Evolutionary conservation across 768 basidiomycete species (phyloP), one percentile per base, ranked within the genome.

Genomic region (Trametes cubensis): DNA sequence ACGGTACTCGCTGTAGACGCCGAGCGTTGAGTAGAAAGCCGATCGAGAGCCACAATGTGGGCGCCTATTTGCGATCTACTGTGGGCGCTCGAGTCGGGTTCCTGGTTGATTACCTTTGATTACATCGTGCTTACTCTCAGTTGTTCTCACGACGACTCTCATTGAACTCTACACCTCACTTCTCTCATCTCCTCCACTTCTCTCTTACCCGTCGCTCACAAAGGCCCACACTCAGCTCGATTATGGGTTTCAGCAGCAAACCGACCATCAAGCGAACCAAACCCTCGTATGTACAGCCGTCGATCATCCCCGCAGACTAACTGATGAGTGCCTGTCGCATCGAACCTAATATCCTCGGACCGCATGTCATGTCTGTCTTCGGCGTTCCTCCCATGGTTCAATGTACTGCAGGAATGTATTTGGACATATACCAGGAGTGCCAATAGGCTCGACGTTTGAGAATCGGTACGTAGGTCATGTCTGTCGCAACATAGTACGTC

Each of bases 371-470:
- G 47, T 48, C 20, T 40, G 49, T 15, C 25, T 14, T 50, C 39
- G 15, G 14, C 20, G 6, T 53, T 30, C n/a, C 8, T 25, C 4
- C 42, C n/a, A 17, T 18, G 30, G 3, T 45, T 25, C n/a, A 0
- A 3, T 21, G 4, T 20, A 4, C 11, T 6, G 25, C 28, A 64
- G 62, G 0, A 55, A 48, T 21, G 53, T 55, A 14, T 64, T 64
- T n/a, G 62, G 62, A 1, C 47, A 59, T 42, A 64, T 64, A 5
- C 47, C 52, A 20, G 58, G 54, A 11, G 58, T 64, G 3, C 62
- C 62, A 5, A 48, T 64, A 3, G 53, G 53, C 38, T 64, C 62
- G 1, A 64, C 62, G 1, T 64, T 64, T 18, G 58, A 59, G 28
- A 64, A 60, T 47, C 58, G 62, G 62, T 64, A 44, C 23, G 62